Base-by-base conservation (phyloP, 495 filamentous ascomycete species). In the Xylaria grammica region DNA sequence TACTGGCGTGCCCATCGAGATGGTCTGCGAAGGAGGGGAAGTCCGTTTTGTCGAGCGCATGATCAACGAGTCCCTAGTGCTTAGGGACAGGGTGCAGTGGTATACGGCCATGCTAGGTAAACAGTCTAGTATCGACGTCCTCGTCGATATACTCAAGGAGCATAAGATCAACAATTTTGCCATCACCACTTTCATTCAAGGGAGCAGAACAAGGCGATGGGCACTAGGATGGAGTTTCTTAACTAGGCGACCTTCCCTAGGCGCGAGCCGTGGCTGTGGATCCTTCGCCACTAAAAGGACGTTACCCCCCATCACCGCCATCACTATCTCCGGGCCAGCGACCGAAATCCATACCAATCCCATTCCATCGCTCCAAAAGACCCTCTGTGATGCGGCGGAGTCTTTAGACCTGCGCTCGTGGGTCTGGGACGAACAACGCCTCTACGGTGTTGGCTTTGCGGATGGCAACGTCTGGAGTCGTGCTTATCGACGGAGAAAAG, bases 71-170 rank as follows among this genome's bases (percentile, higher is more conserved):
- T 93, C 90, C 40, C 74, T 90, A 11, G 67, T 72, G 0, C 76
- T 94, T 7, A 71, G 78, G 40, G 83, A 85, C 0, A 75, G 80
- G 20, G 84, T 94, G 9, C 86, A 85, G 53, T 98, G 95, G 95
- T 97, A 94, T 72, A 96, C 91, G 2, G 87, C 86, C 27, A 96
- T 99, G 92, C 79, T 97, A 0, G 95, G 95, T 0, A 96, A 95
- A 66, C 77, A 91, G 29, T 86, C 84, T 34, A 95, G 90, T 61
- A 78, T 96, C 4, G 81, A 86, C 3, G 62, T 75, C 0, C 73
- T 98, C 0, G 77, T 97, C 0, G 81, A 85, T 19, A 77, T 75
- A 30, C 77, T 99, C 0, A 84, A 81, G 34, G 78, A 78, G 10
- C 74, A 84, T 9, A 81, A 78, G 0, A 84, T 94, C 38, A 73